Evolutionary conservation across 257 asterid genomes (phyloP), one percentile per base, ranked within the genome.

Genomic region (Solanum chmielewskii): DNA sequence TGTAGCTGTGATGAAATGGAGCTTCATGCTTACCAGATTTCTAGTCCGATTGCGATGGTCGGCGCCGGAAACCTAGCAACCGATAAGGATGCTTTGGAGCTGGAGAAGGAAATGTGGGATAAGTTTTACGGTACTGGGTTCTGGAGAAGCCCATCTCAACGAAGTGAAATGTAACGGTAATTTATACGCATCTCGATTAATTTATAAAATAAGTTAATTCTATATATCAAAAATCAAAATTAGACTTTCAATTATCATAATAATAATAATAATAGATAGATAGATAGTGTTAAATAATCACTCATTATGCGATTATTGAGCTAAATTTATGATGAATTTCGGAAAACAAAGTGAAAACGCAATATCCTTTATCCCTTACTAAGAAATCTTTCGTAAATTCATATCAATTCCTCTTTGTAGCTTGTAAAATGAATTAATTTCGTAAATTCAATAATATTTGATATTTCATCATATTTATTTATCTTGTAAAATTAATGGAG

Each of bases 61-160:
- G 85, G 70, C 88, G 3, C 2, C 3, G 74, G 66, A 45, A 42
- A 86, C 20, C 14, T 83, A 52, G 93, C 87, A 7, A 37, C 89
- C 11, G 94, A 92, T 21, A 47, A 90, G 73, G 98, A 92, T 14
- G 94, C 91, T 7, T 23, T 89, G 44, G 96, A 92, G 88, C 92
- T 96, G 23, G 99, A 96, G 85, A 92, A 92, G 92, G 99, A 94
- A 88, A 94, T 96, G 99, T 90, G 93, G 89, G 98, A 92, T 21
- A 88, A 83, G 86, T 94, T 94, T 56, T 91, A 92, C 92, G 64
- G 92, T 41, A 92, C 98, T 85, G 99, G 99, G 0, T 96, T 96
- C 85, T 95, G 98, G 98, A 89, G 98, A 90, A 96, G 98, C 89
- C 85, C 90, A 25, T 96, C 99, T 47, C 95, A 93, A 20, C 90